A percentile compares a stretch with the other conserved stretches of the same genome.
Evolutionary conservation across 148 eudicot genomes (phyloP).

Genomic region (Chenopodium album): DNA sequence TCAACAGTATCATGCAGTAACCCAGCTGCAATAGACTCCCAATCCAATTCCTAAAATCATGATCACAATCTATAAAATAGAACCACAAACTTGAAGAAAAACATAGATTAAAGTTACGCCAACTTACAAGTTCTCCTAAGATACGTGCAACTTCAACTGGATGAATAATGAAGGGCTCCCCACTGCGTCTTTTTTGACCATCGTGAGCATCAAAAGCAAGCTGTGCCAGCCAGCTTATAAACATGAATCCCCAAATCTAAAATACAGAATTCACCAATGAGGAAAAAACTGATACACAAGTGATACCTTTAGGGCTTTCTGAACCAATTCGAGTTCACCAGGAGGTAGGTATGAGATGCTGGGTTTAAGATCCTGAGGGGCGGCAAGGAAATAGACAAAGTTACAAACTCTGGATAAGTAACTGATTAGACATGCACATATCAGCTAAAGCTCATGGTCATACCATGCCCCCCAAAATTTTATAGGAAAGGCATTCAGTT

Average conservation of each 20-base stretch:
- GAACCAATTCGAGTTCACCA: constrained; percentile 72
- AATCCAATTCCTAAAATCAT: constrained; percentile 81
- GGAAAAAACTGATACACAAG: constrained; percentile 27
- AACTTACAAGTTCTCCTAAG: constrained; percentile 93
- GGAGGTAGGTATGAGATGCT: constrained; percentile 70
- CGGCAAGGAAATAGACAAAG: constrained; percentile 14
- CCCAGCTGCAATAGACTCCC: constrained; percentile 99
- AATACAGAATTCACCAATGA: not conserved
- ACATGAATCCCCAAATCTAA: constrained; percentile 11
- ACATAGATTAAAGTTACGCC: not conserved
- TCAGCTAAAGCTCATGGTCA: constrained; percentile 5
- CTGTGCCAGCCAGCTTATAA: constrained; percentile 42
- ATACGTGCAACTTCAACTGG: constrained; percentile 99
- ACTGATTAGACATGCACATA: constrained; percentile 10
- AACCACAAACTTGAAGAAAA: not conserved
- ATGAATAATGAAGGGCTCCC: constrained; percentile 95
- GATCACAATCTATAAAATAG: constrained; percentile 17
- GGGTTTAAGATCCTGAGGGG: constrained; percentile 75
- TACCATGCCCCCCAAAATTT: not conserved
- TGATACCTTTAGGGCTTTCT: constrained; percentile 57
- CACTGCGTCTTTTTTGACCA: constrained; percentile 97
- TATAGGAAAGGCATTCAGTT: not conserved
- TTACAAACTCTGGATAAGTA: constrained; percentile 1
- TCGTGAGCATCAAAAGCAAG: constrained; percentile 96
- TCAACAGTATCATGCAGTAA: constrained; percentile 97